phyloP scores from a whole-genome alignment of 139 green algal genomes.

The Limnomonas spitsbergensis region DNA sequence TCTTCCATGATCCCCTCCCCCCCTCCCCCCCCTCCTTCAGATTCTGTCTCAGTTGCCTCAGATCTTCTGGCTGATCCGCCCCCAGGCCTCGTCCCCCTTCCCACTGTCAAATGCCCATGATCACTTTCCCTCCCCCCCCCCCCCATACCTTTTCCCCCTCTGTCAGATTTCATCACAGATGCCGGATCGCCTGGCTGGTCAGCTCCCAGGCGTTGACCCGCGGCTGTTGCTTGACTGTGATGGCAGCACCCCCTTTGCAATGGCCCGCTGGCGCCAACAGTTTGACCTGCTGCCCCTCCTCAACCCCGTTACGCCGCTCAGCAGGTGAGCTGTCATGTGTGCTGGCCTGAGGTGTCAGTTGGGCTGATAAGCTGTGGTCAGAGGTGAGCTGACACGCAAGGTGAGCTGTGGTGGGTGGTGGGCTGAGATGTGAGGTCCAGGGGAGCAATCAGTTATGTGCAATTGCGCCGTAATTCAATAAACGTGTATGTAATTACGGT shows the following conservation, averaged over 20 bases:
- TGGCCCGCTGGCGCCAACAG: not conserved
- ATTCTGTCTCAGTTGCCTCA: not conserved
- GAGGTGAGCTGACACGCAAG: too few relatives aligned
- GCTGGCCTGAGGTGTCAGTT: too few relatives aligned
- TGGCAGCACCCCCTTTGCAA: not conserved
- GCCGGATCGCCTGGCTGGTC: not conserved
- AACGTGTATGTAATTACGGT: too few relatives aligned
- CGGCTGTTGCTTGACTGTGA: not conserved
- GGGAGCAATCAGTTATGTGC: too few relatives aligned
- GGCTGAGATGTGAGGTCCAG: too few relatives aligned
- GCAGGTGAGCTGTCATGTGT: not conserved
- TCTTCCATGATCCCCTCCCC: too few relatives aligned
- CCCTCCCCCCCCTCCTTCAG: not conserved
- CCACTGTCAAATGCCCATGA: not conserved
- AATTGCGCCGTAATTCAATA: too few relatives aligned
- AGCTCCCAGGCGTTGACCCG: not conserved
- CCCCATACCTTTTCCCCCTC: not conserved
- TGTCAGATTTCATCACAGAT: not conserved
- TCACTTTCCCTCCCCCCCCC: not conserved
- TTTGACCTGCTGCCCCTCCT: constrained; percentile 1
- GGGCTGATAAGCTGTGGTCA: too few relatives aligned
- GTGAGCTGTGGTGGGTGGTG: too few relatives aligned
- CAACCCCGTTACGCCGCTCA: not conserved
- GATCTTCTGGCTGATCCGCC: not conserved
- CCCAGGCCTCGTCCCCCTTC: not conserved